Evolutionary conservation across 345 rosid genomes (phyloP).

Genomic region (Salix koriyanagi): DNA sequence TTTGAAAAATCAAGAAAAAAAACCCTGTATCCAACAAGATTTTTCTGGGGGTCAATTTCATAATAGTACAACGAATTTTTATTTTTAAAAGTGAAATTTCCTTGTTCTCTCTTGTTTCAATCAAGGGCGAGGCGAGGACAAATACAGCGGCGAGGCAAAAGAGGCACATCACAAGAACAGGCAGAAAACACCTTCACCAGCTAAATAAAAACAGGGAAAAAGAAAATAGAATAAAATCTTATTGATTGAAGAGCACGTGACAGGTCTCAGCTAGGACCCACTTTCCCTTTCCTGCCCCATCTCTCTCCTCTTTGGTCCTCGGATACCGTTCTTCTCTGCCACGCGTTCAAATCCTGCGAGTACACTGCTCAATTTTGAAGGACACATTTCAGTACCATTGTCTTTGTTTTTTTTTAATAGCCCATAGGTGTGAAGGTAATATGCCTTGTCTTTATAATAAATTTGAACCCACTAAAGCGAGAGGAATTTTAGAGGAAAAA

Average conservation of each 20-base stretch:
- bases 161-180: too few relatives aligned
- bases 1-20: too few relatives aligned
- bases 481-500: background rate
- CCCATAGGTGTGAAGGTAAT: background rate
- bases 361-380: background rate
- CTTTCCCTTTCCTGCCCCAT: background rate
- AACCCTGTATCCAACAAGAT: too few relatives aligned
- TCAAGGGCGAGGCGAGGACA: too few relatives aligned
- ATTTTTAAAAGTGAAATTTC: too few relatives aligned
- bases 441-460: background rate
- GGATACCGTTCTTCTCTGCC: background rate
- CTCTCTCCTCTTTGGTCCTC: background rate
- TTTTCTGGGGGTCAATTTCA: too few relatives aligned
- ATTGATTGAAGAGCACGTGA: background rate
- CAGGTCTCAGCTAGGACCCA: background rate
- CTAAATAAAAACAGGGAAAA: background rate
- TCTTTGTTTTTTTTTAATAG: too few relatives aligned
- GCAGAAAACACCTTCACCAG: constrained; percentile 1
- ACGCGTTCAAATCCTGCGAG: background rate
- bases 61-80: too few relatives aligned
- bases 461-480: background rate
- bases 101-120: too few relatives aligned
- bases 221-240: background rate
- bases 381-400: background rate
- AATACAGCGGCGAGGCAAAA: too few relatives aligned